These are phyloP conservation scores for Myriosclerotinia duriaeana DNA, from an alignment of 2,329 filamentous ascomycete genomes.

Conservation along the genomic window DNA sequence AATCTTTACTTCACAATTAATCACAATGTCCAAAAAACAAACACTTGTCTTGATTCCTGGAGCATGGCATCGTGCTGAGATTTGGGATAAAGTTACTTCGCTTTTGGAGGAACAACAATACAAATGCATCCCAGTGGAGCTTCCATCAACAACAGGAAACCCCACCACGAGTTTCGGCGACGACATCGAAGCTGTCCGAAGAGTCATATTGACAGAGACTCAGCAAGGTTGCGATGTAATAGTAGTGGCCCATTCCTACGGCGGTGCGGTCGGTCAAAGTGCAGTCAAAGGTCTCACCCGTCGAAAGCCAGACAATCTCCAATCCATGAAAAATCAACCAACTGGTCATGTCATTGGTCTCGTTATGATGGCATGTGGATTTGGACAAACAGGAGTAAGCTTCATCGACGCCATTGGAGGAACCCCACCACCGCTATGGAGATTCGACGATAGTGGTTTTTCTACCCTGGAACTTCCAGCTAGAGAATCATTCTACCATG, in stretches of 20 bases:
- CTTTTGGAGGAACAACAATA: conserved; percentile 39
- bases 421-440: conserved; percentile 43
- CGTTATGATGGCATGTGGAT: conserved; percentile 44
- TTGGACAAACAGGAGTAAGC: conserved; percentile 39
- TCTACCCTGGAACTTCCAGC: conserved; percentile 41
- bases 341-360: conserved; percentile 44
- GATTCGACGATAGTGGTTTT: conserved; percentile 43
- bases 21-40: conserved; percentile 33
- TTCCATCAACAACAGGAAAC: conserved; percentile 41
- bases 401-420: conserved; percentile 45
- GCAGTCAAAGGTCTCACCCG: conserved; percentile 44
- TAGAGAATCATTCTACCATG: conserved; percentile 47
- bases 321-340: conserved; percentile 16
- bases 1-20: not conserved
- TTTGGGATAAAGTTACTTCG: conserved; percentile 42
- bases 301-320: conserved; percentile 25
- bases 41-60: conserved; percentile 50
- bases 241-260: conserved; percentile 48
- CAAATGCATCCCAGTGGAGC: conserved; percentile 40
- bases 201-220: conserved; percentile 40
- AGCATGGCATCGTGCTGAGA: conserved; percentile 47
- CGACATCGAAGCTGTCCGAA: conserved; percentile 43
- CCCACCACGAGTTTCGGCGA: conserved; percentile 41
- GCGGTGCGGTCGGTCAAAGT: conserved; percentile 43
- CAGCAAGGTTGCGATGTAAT: conserved; percentile 43